Evolutionary conservation across 805 yeast genomes (phyloP), one percentile per base, ranked within the genome.

Genomic region (Candida hungchunana): DNA sequence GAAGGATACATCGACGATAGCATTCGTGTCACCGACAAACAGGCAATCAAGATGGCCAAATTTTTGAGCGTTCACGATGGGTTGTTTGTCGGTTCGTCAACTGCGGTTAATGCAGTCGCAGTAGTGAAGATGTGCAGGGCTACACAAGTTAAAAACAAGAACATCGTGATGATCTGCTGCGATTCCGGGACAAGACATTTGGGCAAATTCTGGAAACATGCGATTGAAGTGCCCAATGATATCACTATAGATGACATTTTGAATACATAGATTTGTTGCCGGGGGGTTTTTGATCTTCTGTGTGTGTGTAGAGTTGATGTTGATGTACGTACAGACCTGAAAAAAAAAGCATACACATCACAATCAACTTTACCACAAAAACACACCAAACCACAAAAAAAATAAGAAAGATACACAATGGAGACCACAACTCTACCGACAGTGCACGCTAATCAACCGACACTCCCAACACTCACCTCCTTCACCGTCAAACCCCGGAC

Each of bases 81-180:
- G 0, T 61, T 87, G 13, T 93, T 93, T 58, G 73, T 89, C 53
- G 98, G 98, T 2, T 80, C 94, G 18, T 84, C 95, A 29, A 81
- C 94, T n/a, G 95, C 96, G 0, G 79, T 93, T 18, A 88, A 88
- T 55, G 89, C 96, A 27, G 96, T 86, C 5, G 97, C 95, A 1
- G 95, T 95, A 1, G 72, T 77, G 6, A 67, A 75, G 44, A 61
- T 75, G 7, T 84, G 87, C 3, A 53, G 60, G 37, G 51, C 56
- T 18, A 35, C 55, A 24, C 53, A 43, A 64, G 73, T 34, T 36
- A 73, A 62, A 56, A 67, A 79, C 0, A 89, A 89, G 1, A 73
- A 66, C 14, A 77, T 90, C 16, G 94, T 90, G 5, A 76, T 94
- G 14, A 72, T 93, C 31, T 84, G 95, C 1, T 93, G 97, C 57